Evolutionary conservation across 352 stramenopile species (phyloP), one percentile per base, ranked within the genome.

Genomic region (Ophiocytium majus): DNA sequence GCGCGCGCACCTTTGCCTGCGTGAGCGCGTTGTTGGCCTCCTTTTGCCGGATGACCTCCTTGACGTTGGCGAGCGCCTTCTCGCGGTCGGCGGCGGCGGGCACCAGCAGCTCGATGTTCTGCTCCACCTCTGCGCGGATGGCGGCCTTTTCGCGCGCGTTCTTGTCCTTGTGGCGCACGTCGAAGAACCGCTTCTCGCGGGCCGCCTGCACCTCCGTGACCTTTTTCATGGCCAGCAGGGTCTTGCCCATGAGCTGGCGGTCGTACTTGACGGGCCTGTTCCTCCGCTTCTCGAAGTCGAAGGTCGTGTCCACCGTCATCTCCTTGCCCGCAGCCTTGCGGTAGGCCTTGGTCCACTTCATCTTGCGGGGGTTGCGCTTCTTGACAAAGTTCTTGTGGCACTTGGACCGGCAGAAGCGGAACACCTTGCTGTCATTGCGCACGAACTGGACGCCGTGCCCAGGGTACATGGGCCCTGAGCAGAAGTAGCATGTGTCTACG

Each of bases 321-420:
- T 99, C 97, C 92, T 99, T 99, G 83, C 97, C 97, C 9, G 95
- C 93, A 17, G 95, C 91, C 91, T 98, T 98, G 80, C 97, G 93
- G 91, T 98, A 99, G 80, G 97, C 94, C 92, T 99, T 99, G 83
- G 97, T 99, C 97, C 97, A 99, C 91, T 98, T 98, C 19, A 99
- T 96, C 92, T 99, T 99, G 81, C 97, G 94, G 64, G 97, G 97
- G 92, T 99, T 99, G 89, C 97, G 94, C 92, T 99, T 99, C 92
- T 97, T 97, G 90, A 99, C 98, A 89, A 99, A 99, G 91, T 99
- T 99, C 86, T 98, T 97, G 93, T 99, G 96, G 93, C 98, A 99
- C 93, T 99, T 99, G 71, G 97, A 99, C 80, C 98, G 94, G 90
- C 98, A 99, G 92, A 99, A 99, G 79, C 95, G 94, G 90, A 99